phyloP scores from a whole-genome alignment of 2,329 filamentous ascomycete genomes.

The Neonectria ditissima region DNA sequence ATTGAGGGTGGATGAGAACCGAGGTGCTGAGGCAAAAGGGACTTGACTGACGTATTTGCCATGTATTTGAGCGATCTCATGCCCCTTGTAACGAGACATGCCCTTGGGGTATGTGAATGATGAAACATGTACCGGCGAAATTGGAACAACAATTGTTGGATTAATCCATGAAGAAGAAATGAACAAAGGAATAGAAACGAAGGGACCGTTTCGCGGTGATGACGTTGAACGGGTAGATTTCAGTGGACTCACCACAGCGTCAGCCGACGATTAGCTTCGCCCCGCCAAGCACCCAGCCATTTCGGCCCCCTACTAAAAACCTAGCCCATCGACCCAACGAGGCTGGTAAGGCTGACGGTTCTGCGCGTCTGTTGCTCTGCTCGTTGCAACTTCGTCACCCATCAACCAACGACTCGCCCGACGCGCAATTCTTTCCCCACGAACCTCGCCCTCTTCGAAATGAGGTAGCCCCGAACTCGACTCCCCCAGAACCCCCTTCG shows the following conservation, averaged over 20 bases:
- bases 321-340: conserved; percentile 25
- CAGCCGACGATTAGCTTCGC: not conserved
- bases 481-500: conserved; percentile 29
- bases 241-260: not conserved
- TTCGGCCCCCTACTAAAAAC: not conserved
- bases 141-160: not conserved
- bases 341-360: conserved; percentile 43
- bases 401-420: not conserved
- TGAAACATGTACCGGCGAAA: not conserved
- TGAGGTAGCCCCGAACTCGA: conserved; percentile 36
- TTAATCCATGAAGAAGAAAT: not conserved
- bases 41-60: not conserved
- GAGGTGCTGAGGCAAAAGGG: not conserved
- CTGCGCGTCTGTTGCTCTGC: not conserved
- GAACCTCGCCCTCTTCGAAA: conserved; percentile 28
- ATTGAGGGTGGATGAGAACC: not conserved
- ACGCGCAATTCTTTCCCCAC: not conserved
- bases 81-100: not conserved
- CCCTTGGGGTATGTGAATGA: not conserved
- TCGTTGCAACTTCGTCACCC: conserved; percentile 11
- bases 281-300: not conserved
- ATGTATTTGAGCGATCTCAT: no score
- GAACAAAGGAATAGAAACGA: not conserved
- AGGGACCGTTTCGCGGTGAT: not conserved
- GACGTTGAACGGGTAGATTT: not conserved